Evolutionary conservation across 2,329 filamentous ascomycete species (phyloP).

Genomic region (Pyrenophora teres): DNA sequence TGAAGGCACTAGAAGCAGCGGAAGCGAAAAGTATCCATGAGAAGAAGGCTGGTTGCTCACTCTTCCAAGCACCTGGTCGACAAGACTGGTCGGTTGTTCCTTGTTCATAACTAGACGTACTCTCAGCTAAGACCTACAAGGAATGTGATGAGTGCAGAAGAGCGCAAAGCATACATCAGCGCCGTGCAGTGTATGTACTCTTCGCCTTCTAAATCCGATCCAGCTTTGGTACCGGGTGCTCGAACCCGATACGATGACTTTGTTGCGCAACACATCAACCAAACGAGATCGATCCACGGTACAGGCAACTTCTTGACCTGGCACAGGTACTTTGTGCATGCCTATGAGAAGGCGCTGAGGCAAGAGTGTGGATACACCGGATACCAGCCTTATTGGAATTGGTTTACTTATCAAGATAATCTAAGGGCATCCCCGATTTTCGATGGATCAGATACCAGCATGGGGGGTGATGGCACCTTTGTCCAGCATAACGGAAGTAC

Average conservation of each 20-base stretch:
- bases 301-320: slow-evolving; percentile 35
- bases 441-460: slow-evolving; percentile 39
- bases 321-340: slow-evolving; percentile 46
- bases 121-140: background rate
- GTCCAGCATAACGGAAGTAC: slow-evolving; percentile 17
- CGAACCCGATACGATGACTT: slow-evolving; percentile 36
- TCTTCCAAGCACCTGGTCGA: slow-evolving; percentile 15
- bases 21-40: slow-evolving; percentile 8
- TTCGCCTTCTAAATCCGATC: slow-evolving; percentile 18
- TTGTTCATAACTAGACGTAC: no score
- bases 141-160: slow-evolving; percentile 2
- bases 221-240: slow-evolving; percentile 21
- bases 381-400: slow-evolving; percentile 56
- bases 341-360: slow-evolving; percentile 45
- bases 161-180: slow-evolving; percentile 25
- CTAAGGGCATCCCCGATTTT: slow-evolving; percentile 37
- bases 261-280: slow-evolving; percentile 29
- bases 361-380: slow-evolving; percentile 47
- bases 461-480: slow-evolving; percentile 36
- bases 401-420: slow-evolving; percentile 36
- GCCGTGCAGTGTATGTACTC: slow-evolving; percentile 28
- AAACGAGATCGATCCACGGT: slow-evolving; percentile 22
- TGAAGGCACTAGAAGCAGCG: slow-evolving; percentile 13
- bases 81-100: slow-evolving; percentile 19
- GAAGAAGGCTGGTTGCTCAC: slow-evolving; percentile 8